phyloP scores from a whole-genome alignment of 495 filamentous ascomycete species.

The Rhizodiscina lignyota region DNA sequence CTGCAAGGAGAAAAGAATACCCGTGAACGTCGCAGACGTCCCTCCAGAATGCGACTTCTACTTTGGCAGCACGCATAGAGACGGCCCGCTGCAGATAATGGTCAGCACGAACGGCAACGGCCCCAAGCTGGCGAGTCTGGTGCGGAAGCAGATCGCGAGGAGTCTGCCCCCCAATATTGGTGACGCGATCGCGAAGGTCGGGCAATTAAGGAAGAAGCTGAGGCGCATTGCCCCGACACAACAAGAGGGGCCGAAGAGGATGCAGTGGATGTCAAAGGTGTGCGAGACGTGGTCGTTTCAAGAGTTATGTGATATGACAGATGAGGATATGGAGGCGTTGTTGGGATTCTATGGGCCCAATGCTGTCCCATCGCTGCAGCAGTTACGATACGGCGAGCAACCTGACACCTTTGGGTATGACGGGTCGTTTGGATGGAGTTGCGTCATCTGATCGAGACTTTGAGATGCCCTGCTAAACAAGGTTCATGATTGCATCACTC shows the following conservation, averaged over 20 bases:
- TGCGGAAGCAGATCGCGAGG: constrained; percentile 66
- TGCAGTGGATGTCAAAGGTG: constrained; percentile 90
- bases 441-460: no score
- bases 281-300: constrained; percentile 78
- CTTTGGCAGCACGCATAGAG: constrained; percentile 87
- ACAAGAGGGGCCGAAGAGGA: constrained; percentile 70
- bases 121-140: constrained; percentile 74
- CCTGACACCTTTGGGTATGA: no score
- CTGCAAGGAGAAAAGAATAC: constrained; percentile 68
- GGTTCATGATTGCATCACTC: no score
- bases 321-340: constrained; percentile 67
- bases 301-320: constrained; percentile 70
- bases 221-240: constrained; percentile 53
- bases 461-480: no score
- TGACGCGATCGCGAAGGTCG: constrained; percentile 68
- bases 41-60: constrained; percentile 97
- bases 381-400: no score
- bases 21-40: constrained; percentile 93
- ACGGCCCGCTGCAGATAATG: constrained; percentile 95
- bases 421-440: no score
- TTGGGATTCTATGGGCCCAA: constrained; percentile 46
- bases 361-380: constrained; percentile 18
- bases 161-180: constrained; percentile 62
- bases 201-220: constrained; percentile 60
- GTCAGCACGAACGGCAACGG: constrained; percentile 96